Evolutionary conservation across 345 rosid genomes (phyloP), one percentile per base, ranked within the genome.

Genomic region (Salix suchowensis): DNA sequence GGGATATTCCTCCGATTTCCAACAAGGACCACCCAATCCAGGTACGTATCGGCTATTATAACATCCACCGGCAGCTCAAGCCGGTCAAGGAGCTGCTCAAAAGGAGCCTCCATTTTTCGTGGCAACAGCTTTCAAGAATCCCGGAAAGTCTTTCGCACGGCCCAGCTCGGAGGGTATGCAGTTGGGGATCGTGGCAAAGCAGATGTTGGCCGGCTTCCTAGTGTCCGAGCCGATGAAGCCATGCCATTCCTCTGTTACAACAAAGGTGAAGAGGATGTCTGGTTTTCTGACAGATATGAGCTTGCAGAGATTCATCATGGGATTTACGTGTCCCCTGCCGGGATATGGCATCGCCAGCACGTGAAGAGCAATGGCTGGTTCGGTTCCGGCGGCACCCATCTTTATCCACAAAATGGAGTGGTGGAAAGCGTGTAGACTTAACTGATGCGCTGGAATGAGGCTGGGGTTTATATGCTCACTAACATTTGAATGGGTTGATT

Each of bases 151-250:
- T 30, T 73, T 68, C 21, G 46, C 80, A 8, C 80, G 84, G 16
- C 26, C 84, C 3, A 68, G 44, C 44, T 81, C 84, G 7, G 84
- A 81, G 0, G 84, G 84, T 23, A 81, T 68, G n/a, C 73, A 73
- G 42, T 81, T 73, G 13, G 80, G 84, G 32, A 81, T 67, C 0
- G 84, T 77, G n/a, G 26, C 26, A 9, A 76, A 72, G 2, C 48
- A 70, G 71, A 81, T 23, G 37, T 62, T 81, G 34, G 39, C 14
- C 5, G 71, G 74, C 24, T 28, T 46, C 37, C 1, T 28, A 6
- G 23, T 34, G 30, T 39, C 19, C 0, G 76, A 70, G 78, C 58
- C 7, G 18, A 70, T 36, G 34, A 76, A 13, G 58, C 40, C 42
- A 6, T 2, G 46, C 79, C 79, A 76, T 15, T 76, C 79, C 48